Evolutionary conservation across 2,329 filamentous ascomycete species (phyloP), one percentile per base, ranked within the genome.

Genomic region (Huntiella moniliformis): DNA sequence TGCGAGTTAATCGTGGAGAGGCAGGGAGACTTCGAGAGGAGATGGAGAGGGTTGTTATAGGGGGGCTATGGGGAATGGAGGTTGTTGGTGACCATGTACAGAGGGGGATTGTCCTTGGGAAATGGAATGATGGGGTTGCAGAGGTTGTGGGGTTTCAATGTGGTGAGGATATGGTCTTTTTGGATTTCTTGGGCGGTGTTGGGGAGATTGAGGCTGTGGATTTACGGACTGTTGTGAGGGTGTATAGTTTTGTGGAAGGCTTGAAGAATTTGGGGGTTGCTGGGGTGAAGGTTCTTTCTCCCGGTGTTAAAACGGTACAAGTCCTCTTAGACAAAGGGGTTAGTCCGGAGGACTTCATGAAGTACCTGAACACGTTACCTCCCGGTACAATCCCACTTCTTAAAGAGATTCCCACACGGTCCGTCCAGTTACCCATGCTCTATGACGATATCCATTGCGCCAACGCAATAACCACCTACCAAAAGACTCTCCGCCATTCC

Each of bases 401-500:
- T 1, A 53, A 32, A 0, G 49, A 44, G 1, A 49, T 64, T 0
- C 49, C 55, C 1, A 60, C 58, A 0, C 58, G 61, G 2, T 53
- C 50, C 0, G 51, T 65, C 3, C 51, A 52, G 10, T 55, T 66
- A 2, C 63, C 63, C 0, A 54, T 66, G 31, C 58, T 59, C 5
- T 62, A 65, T 46, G 54, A 65, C 36, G 62, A 65, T 47, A 53
- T 51, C 12, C 56, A 59, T n/a, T 59, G 57, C 47, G 54, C 64
- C 15, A 66, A 70, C 32, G 74, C 74, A 0, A 66, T 75, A 1
- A 60, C 71, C 39, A 65, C 75, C 3, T 80, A 80, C 56, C 70
- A 70, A 54, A 70, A 70, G 17, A 78, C 73, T 1, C 73, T 77
- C 51, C 66, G 76, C 5, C 65, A 69, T 1, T 67, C 74, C 42